phyloP scores from a whole-genome alignment of 1,139 yeast species.

The Saccharomycopsis phalli region DNA sequence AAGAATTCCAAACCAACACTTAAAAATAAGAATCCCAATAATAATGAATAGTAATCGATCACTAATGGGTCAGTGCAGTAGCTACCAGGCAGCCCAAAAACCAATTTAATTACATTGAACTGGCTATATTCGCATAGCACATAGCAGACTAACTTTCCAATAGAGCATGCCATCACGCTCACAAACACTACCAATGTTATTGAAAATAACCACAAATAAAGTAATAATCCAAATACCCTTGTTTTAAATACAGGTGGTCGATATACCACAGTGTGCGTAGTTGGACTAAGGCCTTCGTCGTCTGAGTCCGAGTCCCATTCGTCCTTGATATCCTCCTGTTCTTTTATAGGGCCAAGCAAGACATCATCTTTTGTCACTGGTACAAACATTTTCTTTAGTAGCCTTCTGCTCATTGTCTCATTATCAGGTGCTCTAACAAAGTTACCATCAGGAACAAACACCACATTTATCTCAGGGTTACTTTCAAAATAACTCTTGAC shows the following conservation, averaged over 20 bases:
- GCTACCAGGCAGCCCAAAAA: conserved; percentile 1
- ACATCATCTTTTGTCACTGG: conserved; percentile 77
- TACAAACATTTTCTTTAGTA: conserved; percentile 59
- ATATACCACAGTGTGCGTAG: conserved; percentile 69
- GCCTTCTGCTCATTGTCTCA: conserved; percentile 63
- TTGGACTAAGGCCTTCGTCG: conserved; percentile 41
- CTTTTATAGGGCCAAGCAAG: conserved; percentile 38
- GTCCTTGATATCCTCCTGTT: conserved; percentile 14
- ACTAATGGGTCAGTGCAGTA: not conserved
- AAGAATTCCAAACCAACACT: too few species aligned
- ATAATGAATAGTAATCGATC: conserved; percentile 3
- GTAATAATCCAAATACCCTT: conserved; percentile 49
- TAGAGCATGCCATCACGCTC: conserved; percentile 1
- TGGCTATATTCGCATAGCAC: conserved; percentile 3
- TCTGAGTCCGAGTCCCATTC: conserved; percentile 37
- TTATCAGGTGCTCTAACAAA: conserved; percentile 80
- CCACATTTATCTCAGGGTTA: conserved; percentile 36
- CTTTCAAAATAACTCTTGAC: conserved; percentile 38
- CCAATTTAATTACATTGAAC: too few species aligned
- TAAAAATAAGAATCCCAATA: not conserved
- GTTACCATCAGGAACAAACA: conserved; percentile 69
- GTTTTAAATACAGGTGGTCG: conserved; percentile 69
- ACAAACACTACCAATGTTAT: conserved; percentile 26
- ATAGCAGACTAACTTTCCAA: conserved; percentile 4
- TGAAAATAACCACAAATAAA: conserved; percentile 64